phyloP scores from a whole-genome alignment of 805 yeast species.

The Saturnispora diversa region DNA sequence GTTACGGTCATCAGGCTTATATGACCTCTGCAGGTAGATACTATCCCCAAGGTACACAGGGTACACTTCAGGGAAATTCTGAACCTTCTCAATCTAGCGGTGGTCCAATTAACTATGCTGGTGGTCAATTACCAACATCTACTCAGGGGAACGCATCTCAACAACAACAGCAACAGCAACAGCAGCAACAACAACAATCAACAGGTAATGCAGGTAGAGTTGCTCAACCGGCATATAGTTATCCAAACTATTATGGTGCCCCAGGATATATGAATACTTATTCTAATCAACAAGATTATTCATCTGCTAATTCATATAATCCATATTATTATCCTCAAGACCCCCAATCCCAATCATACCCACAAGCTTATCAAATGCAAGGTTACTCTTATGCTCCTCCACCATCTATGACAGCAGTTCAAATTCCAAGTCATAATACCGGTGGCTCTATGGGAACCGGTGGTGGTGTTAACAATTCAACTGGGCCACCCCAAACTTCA shows the following conservation, averaged over 20 bases:
- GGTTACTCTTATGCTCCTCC: conserved; percentile 1
- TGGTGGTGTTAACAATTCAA: too few species aligned
- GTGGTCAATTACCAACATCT: not conserved
- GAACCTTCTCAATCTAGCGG: not conserved
- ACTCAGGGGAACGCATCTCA: not conserved
- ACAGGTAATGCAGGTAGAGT: conserved; percentile 12
- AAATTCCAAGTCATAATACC: too few species aligned
- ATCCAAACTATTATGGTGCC: conserved; percentile 3
- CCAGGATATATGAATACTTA: conserved; percentile 1
- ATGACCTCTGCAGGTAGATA: conserved; percentile 1
- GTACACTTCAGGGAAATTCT: not conserved
- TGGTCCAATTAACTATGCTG: not conserved
- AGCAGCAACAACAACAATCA: conserved; percentile 5
- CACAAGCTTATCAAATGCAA: conserved; percentile 5
- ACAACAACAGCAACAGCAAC: conserved; percentile 5
- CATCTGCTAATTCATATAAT: not conserved
- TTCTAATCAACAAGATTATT: conserved; percentile 4
- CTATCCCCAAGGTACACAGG: conserved; percentile 1
- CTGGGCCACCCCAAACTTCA: too few species aligned
- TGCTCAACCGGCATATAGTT: not conserved
- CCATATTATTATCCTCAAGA: conserved; percentile 7
- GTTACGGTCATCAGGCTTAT: conserved; percentile 3
- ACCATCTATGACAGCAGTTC: conserved; percentile 6
- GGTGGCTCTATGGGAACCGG: too few species aligned
- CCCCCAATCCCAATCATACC: conserved; percentile 5